Percentiles rank a stretch among this genome's conserved stretches.
These are phyloP conservation scores for Globisporangium emineosum DNA, from an alignment of 352 stramenopile genomes.

Conservation along the genomic window DNA sequence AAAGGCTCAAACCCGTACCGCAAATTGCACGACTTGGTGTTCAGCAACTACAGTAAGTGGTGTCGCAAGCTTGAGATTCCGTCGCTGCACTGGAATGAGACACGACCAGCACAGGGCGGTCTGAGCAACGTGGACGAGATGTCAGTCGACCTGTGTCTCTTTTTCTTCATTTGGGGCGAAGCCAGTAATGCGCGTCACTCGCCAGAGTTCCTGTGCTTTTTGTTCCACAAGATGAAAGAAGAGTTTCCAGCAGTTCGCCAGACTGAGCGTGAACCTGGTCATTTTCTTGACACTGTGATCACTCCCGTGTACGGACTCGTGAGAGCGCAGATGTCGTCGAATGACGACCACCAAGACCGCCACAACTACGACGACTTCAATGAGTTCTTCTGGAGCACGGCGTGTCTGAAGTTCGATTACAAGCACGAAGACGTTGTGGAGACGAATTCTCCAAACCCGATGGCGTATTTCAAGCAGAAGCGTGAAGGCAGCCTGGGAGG, in stretches of 20 bases:
- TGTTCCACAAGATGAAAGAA: conserved; percentile 96
- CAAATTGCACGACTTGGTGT: conserved; percentile 78
- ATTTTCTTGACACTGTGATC: conserved; percentile 98
- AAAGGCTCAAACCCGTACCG: conserved; percentile 79
- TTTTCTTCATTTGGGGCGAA: conserved; percentile 99
- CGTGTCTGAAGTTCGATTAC: conserved; percentile 95
- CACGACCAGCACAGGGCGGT: conserved; percentile 64
- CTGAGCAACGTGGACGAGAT: conserved; percentile 89
- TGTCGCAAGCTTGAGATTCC: conserved; percentile 81
- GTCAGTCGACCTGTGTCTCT: conserved; percentile 87
- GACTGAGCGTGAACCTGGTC: conserved; percentile 87
- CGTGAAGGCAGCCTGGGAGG: conserved; percentile 20
- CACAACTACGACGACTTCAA: conserved; percentile 99
- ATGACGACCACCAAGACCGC: conserved; percentile 92
- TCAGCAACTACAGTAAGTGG: conserved; percentile 89
- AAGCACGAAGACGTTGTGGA: conserved; percentile 86
- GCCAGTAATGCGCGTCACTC: conserved; percentile 97
- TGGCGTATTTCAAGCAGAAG: conserved; percentile 50
- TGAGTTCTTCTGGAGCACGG: conserved; percentile 98
- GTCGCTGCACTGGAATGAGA: conserved; percentile 66
- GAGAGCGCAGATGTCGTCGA: conserved; percentile 84
- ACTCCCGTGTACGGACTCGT: conserved; percentile 93
- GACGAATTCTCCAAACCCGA: conserved; percentile 56
- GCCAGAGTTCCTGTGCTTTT: conserved; percentile 97
- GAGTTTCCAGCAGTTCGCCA: conserved; percentile 74